A percentile compares a stretch with the other conserved stretches of the same genome.
Conservation (phyloP, 257 asterid species). For the Lycium barbarum region DNA sequence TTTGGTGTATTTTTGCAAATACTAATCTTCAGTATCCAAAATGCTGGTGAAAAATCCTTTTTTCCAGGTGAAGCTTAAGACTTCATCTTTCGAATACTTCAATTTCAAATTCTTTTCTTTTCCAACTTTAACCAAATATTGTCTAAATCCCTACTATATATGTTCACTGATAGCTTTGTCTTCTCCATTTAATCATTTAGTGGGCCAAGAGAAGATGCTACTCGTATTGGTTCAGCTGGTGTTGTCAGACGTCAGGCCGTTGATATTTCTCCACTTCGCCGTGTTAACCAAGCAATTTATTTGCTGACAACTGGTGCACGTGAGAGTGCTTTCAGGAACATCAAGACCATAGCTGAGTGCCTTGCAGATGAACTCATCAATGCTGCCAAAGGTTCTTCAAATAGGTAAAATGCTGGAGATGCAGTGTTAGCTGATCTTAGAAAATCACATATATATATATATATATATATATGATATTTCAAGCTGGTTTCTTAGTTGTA, state of each 20-base stretch:
- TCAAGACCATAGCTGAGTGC: slow-evolving; percentile 78
- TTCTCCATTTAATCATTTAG: slow-evolving; percentile 38
- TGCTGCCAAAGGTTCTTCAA: slow-evolving; percentile 85
- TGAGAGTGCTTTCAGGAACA: slow-evolving; percentile 81
- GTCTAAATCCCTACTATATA: neutral
- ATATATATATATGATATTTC: neutral
- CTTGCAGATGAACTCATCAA: slow-evolving; percentile 88
- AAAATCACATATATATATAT: no score
- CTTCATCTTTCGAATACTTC: neutral
- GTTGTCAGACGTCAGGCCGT: slow-evolving; percentile 90
- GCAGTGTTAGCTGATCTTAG: neutral
- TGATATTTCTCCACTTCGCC: slow-evolving; percentile 83
- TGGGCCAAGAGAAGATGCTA: slow-evolving; percentile 90
- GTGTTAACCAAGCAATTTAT: slow-evolving; percentile 81
- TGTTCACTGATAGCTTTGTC: neutral
- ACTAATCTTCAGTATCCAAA: neutral
- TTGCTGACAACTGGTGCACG: slow-evolving; percentile 82
- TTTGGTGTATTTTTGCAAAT: neutral
- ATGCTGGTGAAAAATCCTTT: neutral
- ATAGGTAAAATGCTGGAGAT: slow-evolving; percentile 49
- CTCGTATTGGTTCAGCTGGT: slow-evolving; percentile 89
- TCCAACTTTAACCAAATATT: neutral
- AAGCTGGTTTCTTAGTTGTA: neutral
- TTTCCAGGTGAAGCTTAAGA: neutral
- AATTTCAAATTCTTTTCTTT: neutral